Evolutionary conservation across 1,139 yeast genomes (phyloP).

Genomic region (Taiozyma onychis): DNA sequence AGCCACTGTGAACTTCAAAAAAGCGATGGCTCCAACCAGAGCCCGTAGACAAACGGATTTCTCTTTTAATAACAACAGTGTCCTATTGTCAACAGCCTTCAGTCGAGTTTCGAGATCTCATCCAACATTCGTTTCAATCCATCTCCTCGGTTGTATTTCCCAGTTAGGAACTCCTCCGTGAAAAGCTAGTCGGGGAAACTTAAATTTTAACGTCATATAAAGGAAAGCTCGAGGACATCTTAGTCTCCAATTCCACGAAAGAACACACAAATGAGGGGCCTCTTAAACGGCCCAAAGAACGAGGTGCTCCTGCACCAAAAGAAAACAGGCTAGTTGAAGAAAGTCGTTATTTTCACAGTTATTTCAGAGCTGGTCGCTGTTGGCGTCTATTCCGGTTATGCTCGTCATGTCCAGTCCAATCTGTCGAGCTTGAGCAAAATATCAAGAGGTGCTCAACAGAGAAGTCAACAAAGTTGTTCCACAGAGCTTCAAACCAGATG

Average conservation of each 20-base stretch:
- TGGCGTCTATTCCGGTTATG: neutral
- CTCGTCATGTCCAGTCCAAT: neutral
- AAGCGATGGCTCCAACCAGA: too few relatives aligned
- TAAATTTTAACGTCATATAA: too few relatives aligned
- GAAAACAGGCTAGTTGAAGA: neutral
- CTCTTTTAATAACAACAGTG: too few relatives aligned
- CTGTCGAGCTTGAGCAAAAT: neutral
- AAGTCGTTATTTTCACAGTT: neutral
- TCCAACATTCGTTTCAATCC: neutral
- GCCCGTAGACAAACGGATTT: too few relatives aligned
- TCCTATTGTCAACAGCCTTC: too few relatives aligned
- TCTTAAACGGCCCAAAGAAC: neutral
- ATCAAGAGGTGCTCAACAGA: neutral
- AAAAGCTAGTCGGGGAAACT: neutral
- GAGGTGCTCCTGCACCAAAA: neutral
- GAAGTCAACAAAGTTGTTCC: neutral
- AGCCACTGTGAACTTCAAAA: neutral
- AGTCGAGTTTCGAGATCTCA: neutral
- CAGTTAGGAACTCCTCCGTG: neutral
- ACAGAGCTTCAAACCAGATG: neutral
- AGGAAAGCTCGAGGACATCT: too few relatives aligned
- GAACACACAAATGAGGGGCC: neutral
- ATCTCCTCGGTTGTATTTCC: neutral
- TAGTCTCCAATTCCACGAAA: neutral
- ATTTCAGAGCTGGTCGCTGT: neutral